phyloP scores from a whole-genome alignment of 2,329 filamentous ascomycete species.

The Graphilbum fragrans region DNA sequence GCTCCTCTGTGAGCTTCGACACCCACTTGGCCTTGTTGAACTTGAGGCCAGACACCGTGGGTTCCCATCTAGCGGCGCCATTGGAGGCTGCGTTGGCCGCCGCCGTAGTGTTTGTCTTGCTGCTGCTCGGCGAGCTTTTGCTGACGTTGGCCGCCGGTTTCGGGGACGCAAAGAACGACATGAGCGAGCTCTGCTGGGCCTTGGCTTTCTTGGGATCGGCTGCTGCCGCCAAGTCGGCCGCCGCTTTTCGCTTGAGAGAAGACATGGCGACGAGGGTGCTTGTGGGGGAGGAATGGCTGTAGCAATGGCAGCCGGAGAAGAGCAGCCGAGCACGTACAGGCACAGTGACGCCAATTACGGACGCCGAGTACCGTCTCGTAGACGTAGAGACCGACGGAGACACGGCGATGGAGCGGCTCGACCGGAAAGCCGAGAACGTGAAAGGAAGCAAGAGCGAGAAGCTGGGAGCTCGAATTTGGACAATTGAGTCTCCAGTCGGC shows the following conservation, averaged over 20 bases:
- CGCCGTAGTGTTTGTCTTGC: slow-evolving; percentile 5
- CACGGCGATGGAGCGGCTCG: too few relatives aligned
- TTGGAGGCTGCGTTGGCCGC: background rate
- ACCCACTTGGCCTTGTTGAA: slow-evolving; percentile 92
- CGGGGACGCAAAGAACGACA: slow-evolving; percentile 73
- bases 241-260: slow-evolving; percentile 55
- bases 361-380: too few relatives aligned
- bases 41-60: slow-evolving; percentile 25
- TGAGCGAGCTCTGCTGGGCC: slow-evolving; percentile 58
- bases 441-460: too few relatives aligned
- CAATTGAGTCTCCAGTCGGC: too few relatives aligned
- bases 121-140: slow-evolving; percentile 16
- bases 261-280: slow-evolving; percentile 25
- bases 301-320: background rate
- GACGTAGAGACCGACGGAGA: too few relatives aligned
- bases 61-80: background rate
- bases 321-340: too few relatives aligned
- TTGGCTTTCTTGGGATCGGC: slow-evolving; percentile 58
- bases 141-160: slow-evolving; percentile 27
- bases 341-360: too few relatives aligned
- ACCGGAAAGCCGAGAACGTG: too few relatives aligned
- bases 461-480: too few relatives aligned
- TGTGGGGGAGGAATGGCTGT: too few relatives aligned
- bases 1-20: slow-evolving; percentile 64
- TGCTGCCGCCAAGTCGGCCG: slow-evolving; percentile 23